A percentile compares a stretch with the other conserved stretches of the same genome.
phyloP scores from a whole-genome alignment of 176 grass and related monocot genomes.

The Poa annua region DNA sequence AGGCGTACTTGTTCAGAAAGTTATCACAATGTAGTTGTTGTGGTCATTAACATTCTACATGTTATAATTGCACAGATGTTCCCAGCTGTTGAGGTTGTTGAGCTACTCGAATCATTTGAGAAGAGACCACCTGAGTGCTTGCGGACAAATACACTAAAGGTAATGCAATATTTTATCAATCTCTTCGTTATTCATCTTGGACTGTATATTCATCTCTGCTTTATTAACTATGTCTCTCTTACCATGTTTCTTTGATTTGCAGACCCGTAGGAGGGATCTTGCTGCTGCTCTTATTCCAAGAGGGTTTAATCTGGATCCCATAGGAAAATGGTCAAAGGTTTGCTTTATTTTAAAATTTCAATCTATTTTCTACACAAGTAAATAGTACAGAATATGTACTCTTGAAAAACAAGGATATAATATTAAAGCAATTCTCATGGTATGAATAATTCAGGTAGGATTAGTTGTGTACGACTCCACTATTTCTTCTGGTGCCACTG shows the following conservation, averaged over 20 bases:
- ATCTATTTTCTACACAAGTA: neutral
- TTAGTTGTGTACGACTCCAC: slow-evolving; percentile 96
- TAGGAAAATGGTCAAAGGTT: slow-evolving; percentile 99
- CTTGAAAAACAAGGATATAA: neutral
- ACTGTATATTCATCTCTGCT: neutral
- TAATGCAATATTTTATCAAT: slow-evolving; percentile 44
- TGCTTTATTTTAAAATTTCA: neutral
- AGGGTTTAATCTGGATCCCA: slow-evolving; percentile 96
- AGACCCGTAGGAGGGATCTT: slow-evolving; percentile 97
- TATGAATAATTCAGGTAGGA: slow-evolving; percentile 74
- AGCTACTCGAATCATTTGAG: slow-evolving; percentile 92
- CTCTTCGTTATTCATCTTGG: neutral
- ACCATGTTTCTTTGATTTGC: slow-evolving; percentile 11
- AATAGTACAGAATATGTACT: slow-evolving; percentile 4
- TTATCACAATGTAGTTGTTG: neutral
- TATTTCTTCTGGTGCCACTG: slow-evolving; percentile 88
- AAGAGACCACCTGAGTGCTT: slow-evolving; percentile 90
- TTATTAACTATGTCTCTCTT: slow-evolving; percentile 9
- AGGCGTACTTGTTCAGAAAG: slow-evolving; percentile 17
- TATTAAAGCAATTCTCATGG: slow-evolving; percentile 12
- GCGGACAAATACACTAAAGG: slow-evolving; percentile 94
- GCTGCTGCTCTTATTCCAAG: slow-evolving; percentile 96
- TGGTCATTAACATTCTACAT: slow-evolving; percentile 24
- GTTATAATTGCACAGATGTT: slow-evolving; percentile 66
- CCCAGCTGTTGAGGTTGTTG: slow-evolving; percentile 84